Conservation (phyloP, 2,329 filamentous ascomycete species). For the Magnaporthiopsis incrustans region DNA sequence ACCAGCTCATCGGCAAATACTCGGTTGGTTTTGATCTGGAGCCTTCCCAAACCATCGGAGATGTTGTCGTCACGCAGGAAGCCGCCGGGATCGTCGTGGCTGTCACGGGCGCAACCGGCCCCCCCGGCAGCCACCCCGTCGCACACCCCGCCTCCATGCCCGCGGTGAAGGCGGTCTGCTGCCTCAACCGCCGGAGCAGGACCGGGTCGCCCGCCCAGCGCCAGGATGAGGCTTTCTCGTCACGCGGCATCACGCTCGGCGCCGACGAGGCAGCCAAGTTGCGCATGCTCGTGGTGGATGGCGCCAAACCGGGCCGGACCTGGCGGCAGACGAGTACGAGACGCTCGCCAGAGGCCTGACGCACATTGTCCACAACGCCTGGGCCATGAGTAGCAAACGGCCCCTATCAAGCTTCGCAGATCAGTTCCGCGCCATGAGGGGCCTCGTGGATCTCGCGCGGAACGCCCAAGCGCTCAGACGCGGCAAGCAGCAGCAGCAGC, state of each 20-base stretch:
- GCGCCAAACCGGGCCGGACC: constrained; percentile 11
- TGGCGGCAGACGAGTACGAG: constrained; percentile 23
- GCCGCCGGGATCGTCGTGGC: constrained; percentile 17
- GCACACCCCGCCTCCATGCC: constrained; percentile 17
- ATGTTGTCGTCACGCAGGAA: too few relatives aligned
- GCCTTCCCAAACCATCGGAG: too few relatives aligned
- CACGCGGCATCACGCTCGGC: constrained; percentile 10
- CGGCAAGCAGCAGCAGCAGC: constrained; percentile 16
- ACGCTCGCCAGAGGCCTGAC: constrained; percentile 31
- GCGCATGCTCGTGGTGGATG: constrained; percentile 25
- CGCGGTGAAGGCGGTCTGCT: constrained; percentile 27
- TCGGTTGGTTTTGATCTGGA: too few relatives aligned
- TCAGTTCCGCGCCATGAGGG: constrained; percentile 36
- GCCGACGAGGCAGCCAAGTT: constrained; percentile 24
- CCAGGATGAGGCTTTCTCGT: constrained; percentile 23
- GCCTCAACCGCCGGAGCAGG: constrained; percentile 34
- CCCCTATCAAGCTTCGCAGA: constrained; percentile 29
- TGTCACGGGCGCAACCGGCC: constrained; percentile 31
- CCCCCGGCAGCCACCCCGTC: constrained; percentile 29
- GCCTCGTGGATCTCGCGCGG: constrained; percentile 36
- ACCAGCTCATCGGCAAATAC: too few relatives aligned
- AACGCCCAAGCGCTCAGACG: constrained; percentile 13
- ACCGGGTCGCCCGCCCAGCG: constrained; percentile 18
- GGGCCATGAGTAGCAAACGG: constrained; percentile 38
- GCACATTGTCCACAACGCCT: constrained; percentile 43